Evolutionary conservation across 176 grass and related monocot genomes (phyloP).

Genomic region (Bothriochloa decipiens): DNA sequence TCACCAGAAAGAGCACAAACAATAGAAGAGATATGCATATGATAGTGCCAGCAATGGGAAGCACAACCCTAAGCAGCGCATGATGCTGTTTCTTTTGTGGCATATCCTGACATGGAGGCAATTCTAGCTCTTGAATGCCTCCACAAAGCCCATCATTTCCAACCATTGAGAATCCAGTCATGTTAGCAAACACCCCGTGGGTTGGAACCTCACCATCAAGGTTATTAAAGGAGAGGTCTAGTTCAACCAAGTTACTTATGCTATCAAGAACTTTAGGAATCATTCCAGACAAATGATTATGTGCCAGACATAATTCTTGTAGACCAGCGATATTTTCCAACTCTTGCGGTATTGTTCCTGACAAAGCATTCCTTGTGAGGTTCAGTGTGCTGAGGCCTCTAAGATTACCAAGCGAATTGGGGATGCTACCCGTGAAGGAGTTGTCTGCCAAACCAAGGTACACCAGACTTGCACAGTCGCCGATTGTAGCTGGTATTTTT

Average conservation of each 20-base stretch:
- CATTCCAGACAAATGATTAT: conserved; percentile 21
- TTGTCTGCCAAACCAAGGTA: conserved; percentile 28
- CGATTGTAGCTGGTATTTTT: conserved; percentile 24
- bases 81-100: not conserved
- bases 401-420: conserved; percentile 4
- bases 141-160: conserved; percentile 40
- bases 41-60: conserved; percentile 15
- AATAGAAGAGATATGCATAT: conserved; percentile 35
- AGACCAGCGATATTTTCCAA: not conserved
- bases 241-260: not conserved
- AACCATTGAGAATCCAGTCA: conserved; percentile 11
- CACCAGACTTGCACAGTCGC: conserved; percentile 39
- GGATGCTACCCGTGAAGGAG: conserved; percentile 34
- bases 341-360: conserved; percentile 27
- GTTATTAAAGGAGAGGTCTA: conserved; percentile 43
- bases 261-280: conserved; percentile 27
- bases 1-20: not conserved
- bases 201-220: conserved; percentile 30
- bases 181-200: conserved; percentile 8
- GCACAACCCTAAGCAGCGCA: conserved; percentile 32
- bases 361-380: conserved; percentile 37
- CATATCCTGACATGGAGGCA: conserved; percentile 28
- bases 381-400: conserved; percentile 35
- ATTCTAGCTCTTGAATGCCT: conserved; percentile 29
- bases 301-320: conserved; percentile 30